phyloP scores from a whole-genome alignment of 2,329 filamentous ascomycete species.

The Harringtonia aguacate region DNA sequence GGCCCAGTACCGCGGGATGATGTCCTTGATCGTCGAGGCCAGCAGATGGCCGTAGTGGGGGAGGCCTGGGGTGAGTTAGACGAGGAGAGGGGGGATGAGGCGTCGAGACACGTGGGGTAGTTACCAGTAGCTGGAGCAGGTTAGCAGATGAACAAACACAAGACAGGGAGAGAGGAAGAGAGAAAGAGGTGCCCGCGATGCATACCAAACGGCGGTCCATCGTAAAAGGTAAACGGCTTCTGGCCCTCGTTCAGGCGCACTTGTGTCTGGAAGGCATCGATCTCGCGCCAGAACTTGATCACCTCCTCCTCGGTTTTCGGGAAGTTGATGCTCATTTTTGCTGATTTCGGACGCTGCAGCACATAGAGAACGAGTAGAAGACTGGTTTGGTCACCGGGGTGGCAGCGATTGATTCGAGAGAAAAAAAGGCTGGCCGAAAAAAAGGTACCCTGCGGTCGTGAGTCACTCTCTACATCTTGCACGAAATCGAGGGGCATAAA shows the following conservation, averaged over 20 bases:
- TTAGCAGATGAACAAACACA: background rate
- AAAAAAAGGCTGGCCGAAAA: conserved; percentile 1
- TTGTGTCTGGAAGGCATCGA: conserved; percentile 71
- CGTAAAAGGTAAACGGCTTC: conserved; percentile 88
- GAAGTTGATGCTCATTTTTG: conserved; percentile 71
- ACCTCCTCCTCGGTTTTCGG: conserved; percentile 81
- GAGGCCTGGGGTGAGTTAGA: conserved; percentile 14
- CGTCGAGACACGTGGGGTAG: background rate
- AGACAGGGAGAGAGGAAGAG: background rate
- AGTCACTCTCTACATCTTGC: too few relatives aligned
- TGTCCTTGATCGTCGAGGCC: conserved; percentile 93
- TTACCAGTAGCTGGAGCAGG: conserved; percentile 3
- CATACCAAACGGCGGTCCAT: conserved; percentile 64
- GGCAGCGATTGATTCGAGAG: background rate
- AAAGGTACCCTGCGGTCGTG: too few relatives aligned
- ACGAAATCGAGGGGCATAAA: conserved; percentile 1
- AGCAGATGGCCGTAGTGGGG: conserved; percentile 61
- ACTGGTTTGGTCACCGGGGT: background rate
- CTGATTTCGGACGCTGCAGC: background rate
- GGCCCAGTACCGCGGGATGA: conserved; percentile 92
- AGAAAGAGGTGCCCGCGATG: conserved; percentile 2
- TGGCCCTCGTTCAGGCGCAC: conserved; percentile 72
- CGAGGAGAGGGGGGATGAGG: background rate
- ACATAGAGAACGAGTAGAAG: background rate
- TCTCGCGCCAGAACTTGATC: conserved; percentile 80